Evolutionary conservation across 2,329 filamentous ascomycete species (phyloP).

Genomic region (Coniella lustricola): DNA sequence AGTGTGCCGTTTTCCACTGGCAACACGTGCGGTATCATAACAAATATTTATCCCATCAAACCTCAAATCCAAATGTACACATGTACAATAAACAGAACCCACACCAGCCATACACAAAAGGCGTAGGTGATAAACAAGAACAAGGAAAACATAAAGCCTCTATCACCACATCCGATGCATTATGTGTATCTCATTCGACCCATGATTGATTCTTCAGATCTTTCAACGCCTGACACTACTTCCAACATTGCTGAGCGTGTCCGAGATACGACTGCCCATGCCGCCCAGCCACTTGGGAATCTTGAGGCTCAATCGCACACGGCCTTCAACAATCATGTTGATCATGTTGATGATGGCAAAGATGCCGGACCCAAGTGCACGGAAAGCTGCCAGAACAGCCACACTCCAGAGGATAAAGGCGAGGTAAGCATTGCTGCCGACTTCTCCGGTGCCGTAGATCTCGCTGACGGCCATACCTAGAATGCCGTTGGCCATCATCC

Average conservation of each 20-base stretch:
- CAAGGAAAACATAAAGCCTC: no score
- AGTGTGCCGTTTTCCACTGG: not conserved
- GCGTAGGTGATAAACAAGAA: no score
- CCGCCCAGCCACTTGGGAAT: slow-evolving; percentile 44
- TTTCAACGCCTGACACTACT: slow-evolving; percentile 34
- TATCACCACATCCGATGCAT: no score
- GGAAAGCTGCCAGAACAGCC: slow-evolving; percentile 77
- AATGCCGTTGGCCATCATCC: slow-evolving; percentile 88
- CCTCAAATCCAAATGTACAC: no score
- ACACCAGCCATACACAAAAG: no score
- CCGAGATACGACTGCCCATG: slow-evolving; percentile 35
- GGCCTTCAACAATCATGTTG: slow-evolving; percentile 80
- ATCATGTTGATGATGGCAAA: slow-evolving; percentile 81
- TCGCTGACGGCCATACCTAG: slow-evolving; percentile 91
- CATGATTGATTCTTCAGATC: no score
- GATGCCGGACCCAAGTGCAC: slow-evolving; percentile 71
- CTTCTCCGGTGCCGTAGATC: slow-evolving; percentile 64
- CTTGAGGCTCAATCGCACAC: slow-evolving; percentile 56
- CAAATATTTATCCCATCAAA: not conserved
- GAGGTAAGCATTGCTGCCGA: slow-evolving; percentile 82
- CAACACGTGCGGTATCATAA: slow-evolving; percentile 2
- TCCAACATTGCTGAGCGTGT: slow-evolving; percentile 43
- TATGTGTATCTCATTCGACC: no score
- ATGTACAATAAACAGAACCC: no score
- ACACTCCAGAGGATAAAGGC: slow-evolving; percentile 91